Evolutionary conservation across 805 yeast species (phyloP).

Genomic region (Priceomyces haplophilus): DNA sequence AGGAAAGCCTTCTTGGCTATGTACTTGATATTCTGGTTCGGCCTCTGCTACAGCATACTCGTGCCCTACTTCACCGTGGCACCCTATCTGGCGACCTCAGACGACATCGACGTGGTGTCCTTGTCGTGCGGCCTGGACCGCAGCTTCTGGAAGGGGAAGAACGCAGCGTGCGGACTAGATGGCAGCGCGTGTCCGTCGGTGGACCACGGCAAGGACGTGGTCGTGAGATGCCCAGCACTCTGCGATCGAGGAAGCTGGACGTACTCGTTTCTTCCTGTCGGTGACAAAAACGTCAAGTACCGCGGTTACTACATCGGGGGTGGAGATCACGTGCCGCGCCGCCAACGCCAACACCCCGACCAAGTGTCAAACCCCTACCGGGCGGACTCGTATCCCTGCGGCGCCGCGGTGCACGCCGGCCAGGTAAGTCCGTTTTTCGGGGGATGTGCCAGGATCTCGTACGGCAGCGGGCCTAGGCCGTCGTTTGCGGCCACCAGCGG

Average conservation of each 20-base stretch:
- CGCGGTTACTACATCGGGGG: slow-evolving; percentile 78
- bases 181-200: slow-evolving; percentile 58
- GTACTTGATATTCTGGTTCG: slow-evolving; percentile 49
- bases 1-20: slow-evolving; percentile 28
- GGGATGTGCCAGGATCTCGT: slow-evolving; percentile 68
- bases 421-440: slow-evolving; percentile 69
- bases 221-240: slow-evolving; percentile 81
- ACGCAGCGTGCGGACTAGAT: slow-evolving; percentile 70
- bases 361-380: slow-evolving; percentile 64
- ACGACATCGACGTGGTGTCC: slow-evolving; percentile 32
- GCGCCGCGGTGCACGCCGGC: slow-evolving; percentile 87
- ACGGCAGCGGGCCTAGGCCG: slow-evolving; percentile 48
- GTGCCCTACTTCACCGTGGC: slow-evolving; percentile 45
- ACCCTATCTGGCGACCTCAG: slow-evolving; percentile 26
- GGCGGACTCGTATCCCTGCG: slow-evolving; percentile 87
- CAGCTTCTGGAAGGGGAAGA: slow-evolving; percentile 71
- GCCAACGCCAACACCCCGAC: slow-evolving; percentile 13
- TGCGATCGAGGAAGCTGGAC: slow-evolving; percentile 79
- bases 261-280: slow-evolving; percentile 72
- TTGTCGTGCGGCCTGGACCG: slow-evolving; percentile 48
- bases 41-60: slow-evolving; percentile 34
- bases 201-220: slow-evolving; percentile 40
- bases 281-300: slow-evolving; percentile 64
- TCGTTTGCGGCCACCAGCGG: slow-evolving; percentile 50
- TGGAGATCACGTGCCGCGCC: slow-evolving; percentile 34